Percentiles rank a stretch among this genome's conserved stretches.
Conservation (phyloP, 1,284 basidiomycete genomes). For the Ceratobasidium sp. region DNA sequence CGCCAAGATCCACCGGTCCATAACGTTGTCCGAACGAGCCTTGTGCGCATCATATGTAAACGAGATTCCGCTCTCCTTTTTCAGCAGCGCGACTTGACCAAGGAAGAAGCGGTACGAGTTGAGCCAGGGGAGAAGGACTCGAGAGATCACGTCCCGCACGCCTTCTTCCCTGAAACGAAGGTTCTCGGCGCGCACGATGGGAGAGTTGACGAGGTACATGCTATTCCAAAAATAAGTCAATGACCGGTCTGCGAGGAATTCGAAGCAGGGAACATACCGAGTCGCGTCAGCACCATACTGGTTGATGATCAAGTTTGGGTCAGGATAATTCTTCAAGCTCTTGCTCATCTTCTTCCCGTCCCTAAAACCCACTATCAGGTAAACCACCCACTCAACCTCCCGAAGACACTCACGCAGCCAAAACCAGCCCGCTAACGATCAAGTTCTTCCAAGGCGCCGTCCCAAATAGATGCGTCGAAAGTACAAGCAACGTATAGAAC, state of each 20-base stretch:
- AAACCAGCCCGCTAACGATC: constrained; percentile 94
- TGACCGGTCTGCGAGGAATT: not conserved
- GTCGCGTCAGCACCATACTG: constrained; percentile 97
- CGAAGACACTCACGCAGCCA: constrained; percentile 77
- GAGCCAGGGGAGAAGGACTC: constrained; percentile 97
- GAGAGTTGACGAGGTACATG: constrained; percentile 99
- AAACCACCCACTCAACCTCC: not conserved
- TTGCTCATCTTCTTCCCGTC: constrained; percentile 99
- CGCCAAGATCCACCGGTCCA: constrained; percentile 99
- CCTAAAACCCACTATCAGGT: constrained; percentile 55
- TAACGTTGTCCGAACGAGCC: constrained; percentile 89
- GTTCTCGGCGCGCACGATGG: constrained; percentile 97
- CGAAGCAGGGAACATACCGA: constrained; percentile 62
- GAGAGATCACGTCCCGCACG: constrained; percentile 94
- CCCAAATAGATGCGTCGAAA: constrained; percentile 94
- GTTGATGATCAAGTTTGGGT: constrained; percentile 91
- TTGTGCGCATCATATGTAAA: constrained; percentile 92
- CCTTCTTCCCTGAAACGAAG: constrained; percentile 98
- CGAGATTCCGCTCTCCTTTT: constrained; percentile 81
- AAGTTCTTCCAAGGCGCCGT: constrained; percentile 98
- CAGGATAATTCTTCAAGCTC: constrained; percentile 97
- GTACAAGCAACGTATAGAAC: constrained; percentile 98
- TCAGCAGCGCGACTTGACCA: constrained; percentile 89
- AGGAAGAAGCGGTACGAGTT: constrained; percentile 99
- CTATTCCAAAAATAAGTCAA: no score